Percentiles rank a stretch among this genome's conserved stretches.
These are phyloP conservation scores for Ceratorhiza oryzae-sativae DNA, from an alignment of 1,284 basidiomycete species.

Conservation along the genomic window DNA sequence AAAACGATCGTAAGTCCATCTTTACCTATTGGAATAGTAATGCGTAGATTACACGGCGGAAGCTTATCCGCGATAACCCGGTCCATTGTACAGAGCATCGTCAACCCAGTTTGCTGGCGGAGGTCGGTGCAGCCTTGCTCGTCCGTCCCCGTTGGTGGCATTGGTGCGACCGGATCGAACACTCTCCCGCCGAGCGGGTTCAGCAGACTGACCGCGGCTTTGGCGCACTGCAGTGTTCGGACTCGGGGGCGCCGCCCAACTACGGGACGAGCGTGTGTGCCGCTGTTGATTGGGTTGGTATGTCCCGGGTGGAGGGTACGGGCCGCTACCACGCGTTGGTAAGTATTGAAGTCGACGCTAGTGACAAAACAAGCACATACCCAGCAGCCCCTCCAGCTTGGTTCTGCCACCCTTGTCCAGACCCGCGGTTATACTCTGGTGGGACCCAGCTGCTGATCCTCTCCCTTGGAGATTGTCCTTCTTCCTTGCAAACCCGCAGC, in stretches of 20 bases:
- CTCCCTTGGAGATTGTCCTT: neutral
- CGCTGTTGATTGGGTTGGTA: constrained; percentile 34
- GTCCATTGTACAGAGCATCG: constrained; percentile 33
- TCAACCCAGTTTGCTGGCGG: constrained; percentile 33
- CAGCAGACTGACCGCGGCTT: constrained; percentile 24
- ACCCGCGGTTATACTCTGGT: constrained; percentile 9
- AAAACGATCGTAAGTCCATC: neutral
- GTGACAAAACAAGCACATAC: neutral
- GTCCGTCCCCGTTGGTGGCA: constrained; percentile 16
- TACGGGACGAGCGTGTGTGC: constrained; percentile 12
- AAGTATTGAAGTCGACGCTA: neutral
- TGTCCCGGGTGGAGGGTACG: constrained; percentile 10
- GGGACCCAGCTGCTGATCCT: constrained; percentile 37
- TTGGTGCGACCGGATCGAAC: constrained; percentile 1
- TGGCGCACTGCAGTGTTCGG: neutral
- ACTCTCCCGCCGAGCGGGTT: constrained; percentile 9
- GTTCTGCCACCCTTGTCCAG: constrained; percentile 28
- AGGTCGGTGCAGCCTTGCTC: constrained; percentile 8
- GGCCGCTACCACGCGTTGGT: constrained; percentile 14
- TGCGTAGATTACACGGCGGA: neutral
- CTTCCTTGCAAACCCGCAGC: constrained; percentile 11
- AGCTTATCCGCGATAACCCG: constrained; percentile 20
- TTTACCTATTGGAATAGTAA: neutral
- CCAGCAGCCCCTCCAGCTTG: constrained; percentile 30
- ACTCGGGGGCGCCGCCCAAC: constrained; percentile 23